Percentiles rank a stretch among this genome's conserved stretches.
Evolutionary conservation across 441 rosid genomes (phyloP).

Genomic region (Arabidopsis hybrid): DNA sequence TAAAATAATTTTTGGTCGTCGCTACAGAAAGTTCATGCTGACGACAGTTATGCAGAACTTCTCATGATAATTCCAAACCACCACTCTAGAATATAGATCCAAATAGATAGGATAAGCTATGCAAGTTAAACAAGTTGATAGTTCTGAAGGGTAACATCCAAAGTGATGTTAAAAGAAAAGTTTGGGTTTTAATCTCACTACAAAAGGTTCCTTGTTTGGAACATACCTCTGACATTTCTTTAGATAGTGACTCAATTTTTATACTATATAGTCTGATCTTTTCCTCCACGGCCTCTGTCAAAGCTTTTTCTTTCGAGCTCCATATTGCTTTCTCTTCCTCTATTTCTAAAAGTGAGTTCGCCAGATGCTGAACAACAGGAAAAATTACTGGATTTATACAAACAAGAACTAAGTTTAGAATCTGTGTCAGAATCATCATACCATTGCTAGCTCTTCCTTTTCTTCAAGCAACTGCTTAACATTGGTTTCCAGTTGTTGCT

Average conservation of each 20-base stretch:
- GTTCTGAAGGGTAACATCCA: slow-evolving; percentile 24
- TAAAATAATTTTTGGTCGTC: neutral
- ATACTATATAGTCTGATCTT: slow-evolving; percentile 51
- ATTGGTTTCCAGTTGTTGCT: slow-evolving; percentile 62
- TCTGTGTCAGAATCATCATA: slow-evolving; percentile 42
- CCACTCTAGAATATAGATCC: slow-evolving; percentile 11
- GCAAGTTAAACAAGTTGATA: slow-evolving; percentile 2
- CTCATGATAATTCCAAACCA: slow-evolving; percentile 27
- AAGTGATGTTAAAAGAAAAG: slow-evolving; percentile 21
- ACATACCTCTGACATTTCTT: slow-evolving; percentile 66
- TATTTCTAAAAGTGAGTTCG: slow-evolving; percentile 81
- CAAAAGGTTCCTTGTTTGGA: slow-evolving; percentile 26
- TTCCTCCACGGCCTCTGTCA: slow-evolving; percentile 66
- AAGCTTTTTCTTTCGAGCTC: slow-evolving; percentile 79
- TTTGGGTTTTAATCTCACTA: slow-evolving; percentile 2
- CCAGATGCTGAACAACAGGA: slow-evolving; percentile 68
- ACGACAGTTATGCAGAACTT: slow-evolving; percentile 11
- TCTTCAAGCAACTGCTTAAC: slow-evolving; percentile 66
- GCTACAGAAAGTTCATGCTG: slow-evolving; percentile 19
- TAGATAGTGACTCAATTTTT: slow-evolving; percentile 57
- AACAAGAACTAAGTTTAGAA: slow-evolving; percentile 31
- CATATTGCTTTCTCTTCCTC: slow-evolving; percentile 94
- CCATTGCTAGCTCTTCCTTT: slow-evolving; percentile 95
- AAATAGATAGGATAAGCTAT: slow-evolving; percentile 24
- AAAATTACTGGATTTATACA: slow-evolving; percentile 17